Evolutionary conservation across 2,329 filamentous ascomycete genomes (phyloP).

Genomic region (Colletotrichum navitas): DNA sequence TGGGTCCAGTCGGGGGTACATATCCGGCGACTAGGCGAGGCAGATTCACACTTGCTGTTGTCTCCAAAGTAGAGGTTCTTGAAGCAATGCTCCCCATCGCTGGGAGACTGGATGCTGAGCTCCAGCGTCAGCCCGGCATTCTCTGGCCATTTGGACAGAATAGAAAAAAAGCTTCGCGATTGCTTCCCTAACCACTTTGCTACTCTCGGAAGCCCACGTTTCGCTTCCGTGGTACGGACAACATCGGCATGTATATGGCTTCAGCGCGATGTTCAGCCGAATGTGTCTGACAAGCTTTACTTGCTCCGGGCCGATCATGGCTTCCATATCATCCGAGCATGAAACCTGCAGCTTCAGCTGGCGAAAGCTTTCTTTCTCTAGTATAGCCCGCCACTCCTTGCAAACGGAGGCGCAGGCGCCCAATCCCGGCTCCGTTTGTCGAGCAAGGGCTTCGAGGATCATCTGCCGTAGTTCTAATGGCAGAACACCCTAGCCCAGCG

Average conservation of each 20-base stretch:
- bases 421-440: constrained; percentile 45
- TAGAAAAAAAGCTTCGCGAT: constrained; percentile 49
- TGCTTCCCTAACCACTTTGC: constrained; percentile 42
- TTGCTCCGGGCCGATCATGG: constrained; percentile 39
- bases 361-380: constrained; percentile 49
- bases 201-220: not conserved
- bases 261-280: constrained; percentile 49
- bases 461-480: no score
- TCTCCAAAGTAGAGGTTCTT: constrained; percentile 47
- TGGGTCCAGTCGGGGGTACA: no score
- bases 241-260: constrained; percentile 44
- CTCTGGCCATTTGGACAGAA: constrained; percentile 49
- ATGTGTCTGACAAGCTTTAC: constrained; percentile 48
- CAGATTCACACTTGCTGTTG: constrained; percentile 36
- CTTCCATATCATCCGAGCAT: constrained; percentile 46
- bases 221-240: constrained; percentile 32
- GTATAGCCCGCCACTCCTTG: constrained; percentile 51
- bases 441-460: no score
- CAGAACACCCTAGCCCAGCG: no score
- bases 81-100: constrained; percentile 53
- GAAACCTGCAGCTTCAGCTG: constrained; percentile 46
- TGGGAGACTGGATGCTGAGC: constrained; percentile 51
- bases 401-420: constrained; percentile 51
- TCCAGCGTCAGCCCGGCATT: constrained; percentile 49
- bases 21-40: no score